Evolutionary conservation across 139 green algal species (phyloP), one percentile per base, ranked within the genome.

Genomic region (Chlorella sorokiniana): DNA sequence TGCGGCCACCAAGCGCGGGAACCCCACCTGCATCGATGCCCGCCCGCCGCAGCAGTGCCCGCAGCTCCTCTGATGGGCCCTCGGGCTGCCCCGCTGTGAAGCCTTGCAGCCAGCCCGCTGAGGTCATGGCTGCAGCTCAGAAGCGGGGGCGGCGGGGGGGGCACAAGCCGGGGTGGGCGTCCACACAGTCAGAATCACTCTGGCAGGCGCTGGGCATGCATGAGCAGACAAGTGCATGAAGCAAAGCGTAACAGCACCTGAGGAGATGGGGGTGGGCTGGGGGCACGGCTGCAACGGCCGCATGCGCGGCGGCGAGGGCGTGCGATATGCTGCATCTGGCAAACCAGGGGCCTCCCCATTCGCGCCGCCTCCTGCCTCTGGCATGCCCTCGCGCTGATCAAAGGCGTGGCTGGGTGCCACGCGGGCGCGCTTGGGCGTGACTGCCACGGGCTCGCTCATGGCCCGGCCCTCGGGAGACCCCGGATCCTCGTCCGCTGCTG

Each of bases 211-310:
- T 16, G 11, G 48, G 16, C 48, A 56, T 16, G 16, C 48, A 56
- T 16, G 16, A 56, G 14, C 11, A 56, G 48, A 16, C 48, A 11
- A 56, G 14, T 25, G 16, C 48, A 56, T 11, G 48, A 56, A 11
- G 14, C 11, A 16, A 56, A 25, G 48, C 16, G 14, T 16, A 25
- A 25, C 48, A 56, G 48, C 33, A 77, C 69, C 69, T 33, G 71
- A 25, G 40, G 35, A 54, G 54, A 79, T 68, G 37, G 73, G 73
- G 10, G 73, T 79, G 73, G 59, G 52, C 73, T 61, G 51, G 9
- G n/a, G 44, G 52, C 52, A 48, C 33, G 71, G 48, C 48, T 33
- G 73, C 11, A 20, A 37, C 52, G 16, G 27, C 25, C 25, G 54
- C 37, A 33, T 35, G 37, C 73, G 73, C 37, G 54, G 48, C 18